A percentile compares a stretch with the other conserved stretches of the same genome.
phyloP scores from a whole-genome alignment of 257 asterid genomes.

The Penstemon newberryi region DNA sequence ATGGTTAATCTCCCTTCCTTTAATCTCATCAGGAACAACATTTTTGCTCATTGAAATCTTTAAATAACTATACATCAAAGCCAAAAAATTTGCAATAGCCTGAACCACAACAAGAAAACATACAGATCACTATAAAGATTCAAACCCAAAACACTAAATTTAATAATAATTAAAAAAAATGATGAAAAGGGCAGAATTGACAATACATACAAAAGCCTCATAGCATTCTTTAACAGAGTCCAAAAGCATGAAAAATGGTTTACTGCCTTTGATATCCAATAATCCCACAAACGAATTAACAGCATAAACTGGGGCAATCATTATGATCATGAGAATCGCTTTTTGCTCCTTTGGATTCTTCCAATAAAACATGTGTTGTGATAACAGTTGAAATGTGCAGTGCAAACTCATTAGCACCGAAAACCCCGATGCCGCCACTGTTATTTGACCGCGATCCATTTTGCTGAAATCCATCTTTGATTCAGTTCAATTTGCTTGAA shows the following conservation, averaged over 20 bases:
- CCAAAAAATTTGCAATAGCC: constrained; percentile 88
- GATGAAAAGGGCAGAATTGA: neutral
- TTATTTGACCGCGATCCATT: constrained; percentile 71
- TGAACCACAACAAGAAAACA: constrained; percentile 28
- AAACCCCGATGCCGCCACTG: constrained; percentile 62
- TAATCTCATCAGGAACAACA: constrained; percentile 81
- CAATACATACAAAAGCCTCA: constrained; percentile 67
- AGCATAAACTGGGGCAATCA: constrained; percentile 84
- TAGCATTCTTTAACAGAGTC: constrained; percentile 75
- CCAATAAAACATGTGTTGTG: constrained; percentile 87
- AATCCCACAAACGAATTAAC: constrained; percentile 66
- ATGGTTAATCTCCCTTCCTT: constrained; percentile 90
- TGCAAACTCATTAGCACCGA: constrained; percentile 66
- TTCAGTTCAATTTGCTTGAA: constrained; percentile 13
- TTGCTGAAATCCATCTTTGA: constrained; percentile 51
- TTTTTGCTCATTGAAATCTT: constrained; percentile 67
- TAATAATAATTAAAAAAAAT: constrained; percentile 2
- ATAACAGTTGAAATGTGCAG: constrained; percentile 69
- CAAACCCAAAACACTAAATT: neutral
- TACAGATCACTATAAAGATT: too few species aligned
- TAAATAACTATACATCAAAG: constrained; percentile 69
- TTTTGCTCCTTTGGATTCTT: constrained; percentile 85
- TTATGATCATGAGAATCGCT: constrained; percentile 62
- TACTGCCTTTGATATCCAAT: constrained; percentile 63
- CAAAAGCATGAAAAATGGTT: constrained; percentile 55